These are phyloP conservation scores for Emericellopsis terricola DNA, from an alignment of 495 filamentous ascomycete species.

Conservation along the genomic window DNA sequence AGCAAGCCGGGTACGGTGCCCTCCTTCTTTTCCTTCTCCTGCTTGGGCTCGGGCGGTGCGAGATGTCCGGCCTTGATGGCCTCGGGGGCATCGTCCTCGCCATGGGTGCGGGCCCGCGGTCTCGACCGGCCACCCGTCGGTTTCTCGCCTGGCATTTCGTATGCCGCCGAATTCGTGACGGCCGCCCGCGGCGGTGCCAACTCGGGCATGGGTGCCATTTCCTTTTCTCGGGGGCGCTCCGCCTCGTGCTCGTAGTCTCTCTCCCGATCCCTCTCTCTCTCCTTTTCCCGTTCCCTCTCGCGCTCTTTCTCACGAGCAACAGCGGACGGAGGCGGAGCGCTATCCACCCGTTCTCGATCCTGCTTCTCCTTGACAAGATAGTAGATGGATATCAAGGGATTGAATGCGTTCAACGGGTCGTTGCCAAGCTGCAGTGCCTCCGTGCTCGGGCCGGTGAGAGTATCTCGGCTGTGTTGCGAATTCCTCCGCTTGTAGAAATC, in stretches of 20 bases:
- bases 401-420: constrained; percentile 87
- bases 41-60: constrained; percentile 33
- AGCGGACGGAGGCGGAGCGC: constrained; percentile 30
- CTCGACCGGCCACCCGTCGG: constrained; percentile 61
- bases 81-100: constrained; percentile 79
- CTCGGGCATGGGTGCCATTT: constrained; percentile 35
- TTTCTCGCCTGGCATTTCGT: constrained; percentile 69
- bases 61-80: constrained; percentile 52
- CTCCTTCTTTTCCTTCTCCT: constrained; percentile 64
- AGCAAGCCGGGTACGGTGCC: constrained; percentile 75
- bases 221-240: constrained; percentile 11
- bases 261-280: constrained; percentile 5
- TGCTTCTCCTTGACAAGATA: constrained; percentile 91
- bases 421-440: constrained; percentile 68
- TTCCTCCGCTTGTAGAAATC: constrained; percentile 95
- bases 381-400: constrained; percentile 84
- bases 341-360: constrained; percentile 55
- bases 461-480: constrained; percentile 73
- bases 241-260: constrained; percentile 4
- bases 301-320: constrained; percentile 3
- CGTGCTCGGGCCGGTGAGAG: constrained; percentile 65
- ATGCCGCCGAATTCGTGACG: constrained; percentile 67
- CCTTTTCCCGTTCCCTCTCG: constrained; percentile 1
- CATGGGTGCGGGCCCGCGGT: constrained; percentile 80
- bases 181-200: constrained; percentile 71